Conservation (phyloP, 495 filamentous ascomycete genomes). For the Xylaria palmicola region DNA sequence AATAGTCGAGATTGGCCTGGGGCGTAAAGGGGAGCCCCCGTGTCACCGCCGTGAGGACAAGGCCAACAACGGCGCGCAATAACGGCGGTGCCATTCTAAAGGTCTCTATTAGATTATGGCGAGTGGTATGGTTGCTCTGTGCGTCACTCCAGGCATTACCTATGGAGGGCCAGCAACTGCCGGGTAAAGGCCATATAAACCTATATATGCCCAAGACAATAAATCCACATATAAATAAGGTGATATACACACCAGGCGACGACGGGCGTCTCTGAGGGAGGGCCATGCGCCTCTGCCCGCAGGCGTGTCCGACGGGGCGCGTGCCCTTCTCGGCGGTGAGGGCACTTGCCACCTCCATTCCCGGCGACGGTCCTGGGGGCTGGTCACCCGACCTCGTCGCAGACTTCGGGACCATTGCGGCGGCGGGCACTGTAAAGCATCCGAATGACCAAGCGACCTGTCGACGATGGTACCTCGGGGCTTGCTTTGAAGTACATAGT, state of each 20-base stretch:
- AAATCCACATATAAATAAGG: neutral
- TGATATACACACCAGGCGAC: neutral
- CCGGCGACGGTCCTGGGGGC: neutral
- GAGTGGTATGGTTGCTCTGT: neutral
- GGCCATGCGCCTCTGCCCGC: neutral
- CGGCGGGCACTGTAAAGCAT: neutral
- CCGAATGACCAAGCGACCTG: conserved; percentile 2
- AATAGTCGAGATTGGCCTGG: conserved; percentile 15
- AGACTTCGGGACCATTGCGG: conserved; percentile 6
- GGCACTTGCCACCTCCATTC: neutral
- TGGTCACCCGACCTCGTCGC: conserved; percentile 3
- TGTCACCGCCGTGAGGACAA: neutral
- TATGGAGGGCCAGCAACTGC: neutral
- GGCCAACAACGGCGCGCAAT: neutral
- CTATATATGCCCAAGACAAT: neutral
- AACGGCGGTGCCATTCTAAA: neutral
- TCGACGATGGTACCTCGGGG: neutral
- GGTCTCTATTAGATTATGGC: neutral
- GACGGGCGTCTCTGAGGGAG: neutral
- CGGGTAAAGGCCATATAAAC: neutral
- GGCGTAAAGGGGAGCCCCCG: neutral
- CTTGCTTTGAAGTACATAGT: too few species aligned
- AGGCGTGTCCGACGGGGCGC: neutral
- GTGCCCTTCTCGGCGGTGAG: neutral
- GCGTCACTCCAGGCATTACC: neutral